Base-by-base conservation (phyloP, 2,329 filamentous ascomycete genomes). In the Claviceps digitariae region DNA sequence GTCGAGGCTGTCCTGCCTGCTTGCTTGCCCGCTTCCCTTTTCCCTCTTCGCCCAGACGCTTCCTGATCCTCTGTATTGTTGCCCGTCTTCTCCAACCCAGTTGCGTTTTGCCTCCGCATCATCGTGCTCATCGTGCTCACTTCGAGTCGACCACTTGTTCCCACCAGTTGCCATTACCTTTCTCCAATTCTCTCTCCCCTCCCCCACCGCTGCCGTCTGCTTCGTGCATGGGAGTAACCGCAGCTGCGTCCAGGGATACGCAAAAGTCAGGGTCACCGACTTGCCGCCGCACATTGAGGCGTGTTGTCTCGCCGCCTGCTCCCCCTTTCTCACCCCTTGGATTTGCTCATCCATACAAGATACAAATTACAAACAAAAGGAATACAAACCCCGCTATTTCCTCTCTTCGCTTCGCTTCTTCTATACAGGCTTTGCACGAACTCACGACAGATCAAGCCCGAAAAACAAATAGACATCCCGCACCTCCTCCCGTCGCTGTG, bases 281-380 rank as follows among this genome's bases (percentile, higher is more conserved):
- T 27, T 46, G 45, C 41, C 41, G 50, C 38, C 49, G 38, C 34
- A 49, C 44, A 23, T 13, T 21, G 50, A 52, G 36, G 49, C 53
- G 44, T 52, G 40, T 48, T 46, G 44, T 20, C 38, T 51, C 10
- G 48, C 41, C 48, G 52, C 25, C 41, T 54, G 48, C 25, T 25
- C 13, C 34, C 31, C 9, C 9, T 3, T 12, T 10, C 31, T 3
- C 31, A n/a, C 34, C 25, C 34, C 25, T 34, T 21, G 29, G 8
- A 34, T n/a, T 48, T 21, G 13, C 41, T 53, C 20, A 31, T 21
- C 3, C 21, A 21, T 36, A 21, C 38, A 27, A 45, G 41, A 25
- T 20, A 43, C 17, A 40, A 29, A 15, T 4, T 10, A 40, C 38
- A 40, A 40, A 4, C 38, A 40, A 29, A 4, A 29, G 9, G 9